Base-by-base conservation (phyloP, 73 alveolate species). In the Breviolum minutum region DNA sequence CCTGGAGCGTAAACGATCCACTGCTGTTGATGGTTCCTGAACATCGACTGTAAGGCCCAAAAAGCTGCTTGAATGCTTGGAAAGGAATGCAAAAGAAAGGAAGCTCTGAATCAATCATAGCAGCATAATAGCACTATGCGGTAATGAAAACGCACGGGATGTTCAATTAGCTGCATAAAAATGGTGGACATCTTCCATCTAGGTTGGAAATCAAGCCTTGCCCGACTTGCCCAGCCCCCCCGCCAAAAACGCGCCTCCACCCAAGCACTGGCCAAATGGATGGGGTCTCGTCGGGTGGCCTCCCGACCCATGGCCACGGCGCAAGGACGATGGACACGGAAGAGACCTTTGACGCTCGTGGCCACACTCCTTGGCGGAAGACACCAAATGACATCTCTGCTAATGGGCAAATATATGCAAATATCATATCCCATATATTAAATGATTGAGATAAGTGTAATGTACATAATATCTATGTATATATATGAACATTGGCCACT, bases 241-340 rank as follows among this genome's bases (percentile, higher is more conserved):
- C 76, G n/a, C n/a, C n/a, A n/a, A n/a, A n/a, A n/a, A 66, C 4
- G 40, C 12, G 86, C 86, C 86, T 77, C 86, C 86, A 77, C 86
- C 85, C 85, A 76, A 20, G 86, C 86, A 77, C 32, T 11, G 20
- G 86, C 86, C 86, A 77, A 29, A 3, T 29, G 20, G 10, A 29
- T 6, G 63, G 63, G 62, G 9, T n/a, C 9, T 48, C 83, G 30
- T 26, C 22, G 54, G 54, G 20, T 32, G 40, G 76, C 93, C 93
- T 84, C 73, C 24, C 80, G 94, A 4, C 71, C 94, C 94, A 86
- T 86, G 40, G 81, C 79, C 94, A 86, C 94, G 6, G 94, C 32
- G 94, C 94, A 86, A 16, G 94, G 94, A n/a, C 94, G 94, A 26
- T 86, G 29, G 29, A 86, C 94, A 30, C 94, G 94, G 80, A 86